Percentiles rank a stretch among this genome's conserved stretches.
Evolutionary conservation across 768 basidiomycete genomes (phyloP).

Genomic region (Mycena indigotica): DNA sequence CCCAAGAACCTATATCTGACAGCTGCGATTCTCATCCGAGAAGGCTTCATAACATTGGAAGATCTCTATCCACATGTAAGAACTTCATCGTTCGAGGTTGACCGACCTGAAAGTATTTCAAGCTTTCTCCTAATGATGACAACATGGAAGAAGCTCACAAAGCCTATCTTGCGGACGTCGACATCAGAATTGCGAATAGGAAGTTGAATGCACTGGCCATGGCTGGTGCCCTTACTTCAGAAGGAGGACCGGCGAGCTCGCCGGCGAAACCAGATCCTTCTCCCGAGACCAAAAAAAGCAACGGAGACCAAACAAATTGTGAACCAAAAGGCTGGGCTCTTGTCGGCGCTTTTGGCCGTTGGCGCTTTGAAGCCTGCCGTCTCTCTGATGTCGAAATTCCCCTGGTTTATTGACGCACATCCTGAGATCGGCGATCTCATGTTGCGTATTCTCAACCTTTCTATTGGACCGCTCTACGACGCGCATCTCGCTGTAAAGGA

Average conservation of each 20-base stretch:
- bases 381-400: constrained; percentile 78
- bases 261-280: constrained; percentile 41
- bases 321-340: constrained; percentile 81
- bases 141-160: constrained; percentile 71
- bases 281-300: constrained; percentile 29
- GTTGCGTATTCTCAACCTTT: constrained; percentile 70
- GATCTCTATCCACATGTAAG: constrained; percentile 93
- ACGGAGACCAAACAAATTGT: constrained; percentile 40
- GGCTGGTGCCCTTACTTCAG: constrained; percentile 78
- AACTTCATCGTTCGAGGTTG: constrained; percentile 13
- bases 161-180: constrained; percentile 65
- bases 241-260: constrained; percentile 38
- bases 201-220: constrained; percentile 78
- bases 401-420: constrained; percentile 81
- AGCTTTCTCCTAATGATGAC: constrained; percentile 77
- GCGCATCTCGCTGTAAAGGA: constrained; percentile 54
- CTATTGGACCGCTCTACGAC: constrained; percentile 71
- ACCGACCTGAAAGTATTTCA: constrained; percentile 13
- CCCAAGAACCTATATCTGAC: constrained; percentile 79
- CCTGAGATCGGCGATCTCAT: constrained; percentile 87
- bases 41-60: constrained; percentile 83
- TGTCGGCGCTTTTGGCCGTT: constrained; percentile 79
- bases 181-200: constrained; percentile 65
- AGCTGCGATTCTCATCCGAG: constrained; percentile 85
- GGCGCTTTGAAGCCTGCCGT: constrained; percentile 82